phyloP scores from a whole-genome alignment of 805 yeast species.

The Kluyveromyces siamensis region DNA sequence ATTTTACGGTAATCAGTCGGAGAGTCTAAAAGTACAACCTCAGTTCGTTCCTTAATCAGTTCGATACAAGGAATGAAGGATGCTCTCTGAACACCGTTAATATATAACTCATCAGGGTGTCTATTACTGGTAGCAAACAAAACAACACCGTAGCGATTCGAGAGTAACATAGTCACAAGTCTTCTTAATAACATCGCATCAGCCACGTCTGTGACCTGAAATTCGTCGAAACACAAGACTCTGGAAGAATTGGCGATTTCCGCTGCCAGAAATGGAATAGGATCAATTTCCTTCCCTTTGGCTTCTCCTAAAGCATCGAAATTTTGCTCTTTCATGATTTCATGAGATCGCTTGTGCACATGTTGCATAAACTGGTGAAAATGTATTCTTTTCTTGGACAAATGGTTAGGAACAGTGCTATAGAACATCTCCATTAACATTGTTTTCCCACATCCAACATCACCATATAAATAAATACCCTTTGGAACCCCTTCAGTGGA shows the following conservation, averaged over 20 bases:
- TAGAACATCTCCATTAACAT: constrained; percentile 97
- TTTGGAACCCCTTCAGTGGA: constrained; percentile 42
- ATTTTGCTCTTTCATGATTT: constrained; percentile 56
- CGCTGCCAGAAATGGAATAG: constrained; percentile 74
- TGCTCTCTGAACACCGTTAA: constrained; percentile 88
- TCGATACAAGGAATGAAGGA: constrained; percentile 90
- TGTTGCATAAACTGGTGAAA: constrained; percentile 97
- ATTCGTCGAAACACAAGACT: constrained; percentile 89
- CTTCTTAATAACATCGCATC: constrained; percentile 94
- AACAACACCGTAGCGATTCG: constrained; percentile 72
- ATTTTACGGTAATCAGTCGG: constrained; percentile 91
- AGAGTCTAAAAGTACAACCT: constrained; percentile 74
- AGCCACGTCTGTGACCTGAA: constrained; percentile 96
- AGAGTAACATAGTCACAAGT: constrained; percentile 53
- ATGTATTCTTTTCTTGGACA: constrained; percentile 76
- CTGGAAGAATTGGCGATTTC: constrained; percentile 72
- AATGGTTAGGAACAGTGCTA: constrained; percentile 65
- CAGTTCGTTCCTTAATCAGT: constrained; percentile 59
- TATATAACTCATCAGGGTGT: constrained; percentile 87
- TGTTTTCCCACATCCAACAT: constrained; percentile 97
- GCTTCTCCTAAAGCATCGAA: constrained; percentile 22
- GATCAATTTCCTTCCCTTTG: constrained; percentile 53
- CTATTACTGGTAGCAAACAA: constrained; percentile 92
- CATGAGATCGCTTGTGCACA: constrained; percentile 80
- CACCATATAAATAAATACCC: constrained; percentile 92